These are phyloP conservation scores for Boletus rubescentipes DNA, from an alignment of 768 basidiomycete genomes.

Conservation along the genomic window DNA sequence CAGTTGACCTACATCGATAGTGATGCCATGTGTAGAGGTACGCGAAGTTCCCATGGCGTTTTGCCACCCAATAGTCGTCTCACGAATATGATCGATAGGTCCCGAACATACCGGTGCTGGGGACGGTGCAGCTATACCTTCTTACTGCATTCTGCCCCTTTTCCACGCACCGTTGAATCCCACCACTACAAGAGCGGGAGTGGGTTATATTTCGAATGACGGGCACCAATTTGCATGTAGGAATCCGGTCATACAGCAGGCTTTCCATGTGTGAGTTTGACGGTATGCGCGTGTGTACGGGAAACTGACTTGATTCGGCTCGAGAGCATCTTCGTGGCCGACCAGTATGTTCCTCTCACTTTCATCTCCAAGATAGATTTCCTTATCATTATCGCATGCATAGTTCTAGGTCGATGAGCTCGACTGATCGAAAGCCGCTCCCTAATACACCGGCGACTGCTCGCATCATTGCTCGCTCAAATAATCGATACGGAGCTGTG, in stretches of 20 bases:
- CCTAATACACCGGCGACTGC: conserved; percentile 40
- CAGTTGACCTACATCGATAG: conserved; percentile 22
- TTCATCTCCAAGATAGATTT: not conserved
- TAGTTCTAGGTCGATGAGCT: conserved; percentile 54
- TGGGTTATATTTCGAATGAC: conserved; percentile 53
- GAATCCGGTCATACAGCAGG: conserved; percentile 53
- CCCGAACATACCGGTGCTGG: conserved; percentile 47
- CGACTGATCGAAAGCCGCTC: conserved; percentile 44
- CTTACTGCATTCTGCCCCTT: conserved; percentile 52
- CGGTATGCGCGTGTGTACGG: not conserved
- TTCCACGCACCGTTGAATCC: conserved; percentile 45
- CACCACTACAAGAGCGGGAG: conserved; percentile 25
- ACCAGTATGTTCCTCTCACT: conserved; percentile 33
- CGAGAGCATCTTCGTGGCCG: conserved; percentile 54
- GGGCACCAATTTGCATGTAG: conserved; percentile 55
- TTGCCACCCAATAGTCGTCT: not conserved
- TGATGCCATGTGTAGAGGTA: conserved; percentile 53
- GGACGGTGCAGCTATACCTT: conserved; percentile 43
- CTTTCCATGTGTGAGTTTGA: conserved; percentile 57
- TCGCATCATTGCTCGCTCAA: conserved; percentile 35
- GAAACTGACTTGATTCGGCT: not conserved
- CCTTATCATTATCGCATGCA: not conserved
- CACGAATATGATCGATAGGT: conserved; percentile 34
- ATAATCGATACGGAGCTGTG: conserved; percentile 60
- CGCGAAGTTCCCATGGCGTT: not conserved